Conservation (phyloP, 148 eudicot species). For the Beta vulgaris region DNA sequence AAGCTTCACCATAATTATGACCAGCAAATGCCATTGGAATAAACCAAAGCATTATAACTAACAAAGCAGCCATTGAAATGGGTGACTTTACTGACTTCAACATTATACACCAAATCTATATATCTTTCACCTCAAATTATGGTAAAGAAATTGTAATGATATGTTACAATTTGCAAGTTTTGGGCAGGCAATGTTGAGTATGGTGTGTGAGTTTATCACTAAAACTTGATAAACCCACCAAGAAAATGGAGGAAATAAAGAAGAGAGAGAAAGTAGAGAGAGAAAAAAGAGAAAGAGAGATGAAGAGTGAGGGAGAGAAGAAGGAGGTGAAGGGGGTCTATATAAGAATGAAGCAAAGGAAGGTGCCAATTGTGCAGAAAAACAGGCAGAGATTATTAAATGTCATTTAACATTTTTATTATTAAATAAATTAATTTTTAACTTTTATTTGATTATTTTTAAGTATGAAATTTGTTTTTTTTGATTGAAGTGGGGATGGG, state of each 20-base stretch:
- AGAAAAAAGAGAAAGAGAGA: slow-evolving; percentile 20
- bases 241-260: slow-evolving; percentile 15
- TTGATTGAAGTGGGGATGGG: not conserved
- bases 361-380: slow-evolving; percentile 41
- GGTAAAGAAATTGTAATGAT: not conserved
- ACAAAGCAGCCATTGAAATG: slow-evolving; percentile 41
- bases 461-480: not conserved
- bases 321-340: slow-evolving; percentile 43
- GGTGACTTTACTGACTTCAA: slow-evolving; percentile 23
- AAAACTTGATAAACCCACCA: slow-evolving; percentile 55
- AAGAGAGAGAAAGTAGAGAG: slow-evolving; percentile 10
- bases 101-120: slow-evolving; percentile 22
- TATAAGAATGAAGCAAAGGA: slow-evolving; percentile 49
- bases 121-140: not conserved
- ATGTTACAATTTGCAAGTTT: not conserved
- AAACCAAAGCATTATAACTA: slow-evolving; percentile 24
- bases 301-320: slow-evolving; percentile 18
- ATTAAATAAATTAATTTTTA: not conserved
- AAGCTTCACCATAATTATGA: slow-evolving; percentile 79
- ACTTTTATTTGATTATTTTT: too few relatives aligned
- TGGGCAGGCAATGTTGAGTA: too few relatives aligned
- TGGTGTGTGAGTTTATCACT: slow-evolving; percentile 46
- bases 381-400: slow-evolving; percentile 44
- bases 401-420: slow-evolving; percentile 19
- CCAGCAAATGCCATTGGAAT: slow-evolving; percentile 46